Evolutionary conservation across 208 protist genomes (phyloP).

Genomic region (Tritrichomonas musculus): DNA sequence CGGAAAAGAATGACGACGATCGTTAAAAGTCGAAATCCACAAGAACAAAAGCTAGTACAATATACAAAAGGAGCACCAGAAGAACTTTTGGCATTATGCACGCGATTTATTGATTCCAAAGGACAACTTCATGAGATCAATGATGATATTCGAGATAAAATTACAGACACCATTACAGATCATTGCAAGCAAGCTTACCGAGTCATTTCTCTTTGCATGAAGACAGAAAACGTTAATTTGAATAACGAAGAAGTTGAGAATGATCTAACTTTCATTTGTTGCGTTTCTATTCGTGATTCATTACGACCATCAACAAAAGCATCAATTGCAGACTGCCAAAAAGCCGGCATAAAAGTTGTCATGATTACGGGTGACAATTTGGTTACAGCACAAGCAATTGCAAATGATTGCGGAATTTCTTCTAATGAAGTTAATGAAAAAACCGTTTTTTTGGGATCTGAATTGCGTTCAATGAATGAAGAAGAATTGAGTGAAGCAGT

Average conservation of each 20-base stretch:
- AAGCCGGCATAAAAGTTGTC: constrained; percentile 13
- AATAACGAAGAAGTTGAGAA: background rate
- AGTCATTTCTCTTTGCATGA: constrained; percentile 28
- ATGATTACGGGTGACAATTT: constrained; percentile 55
- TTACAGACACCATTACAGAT: background rate
- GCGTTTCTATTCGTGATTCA: background rate
- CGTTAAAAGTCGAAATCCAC: background rate
- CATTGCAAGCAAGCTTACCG: background rate
- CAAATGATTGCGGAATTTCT: constrained; percentile 39
- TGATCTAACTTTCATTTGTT: background rate
- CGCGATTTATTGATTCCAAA: constrained; percentile 48
- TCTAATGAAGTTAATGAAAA: background rate
- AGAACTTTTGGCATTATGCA: constrained; percentile 51
- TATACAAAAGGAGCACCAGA: background rate
- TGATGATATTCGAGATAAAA: constrained; percentile 40
- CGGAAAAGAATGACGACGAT: background rate
- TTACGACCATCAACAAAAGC: background rate
- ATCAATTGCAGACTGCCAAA: background rate
- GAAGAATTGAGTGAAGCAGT: background rate
- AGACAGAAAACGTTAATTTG: constrained; percentile 55
- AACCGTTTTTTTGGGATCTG: background rate
- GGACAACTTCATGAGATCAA: background rate
- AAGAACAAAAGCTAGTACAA: background rate
- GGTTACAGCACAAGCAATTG: constrained; percentile 51
- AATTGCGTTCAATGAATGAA: background rate